Evolutionary conservation across 2,329 filamentous ascomycete genomes (phyloP), one percentile per base, ranked within the genome.

Genomic region (Colletotrichum sp.): DNA sequence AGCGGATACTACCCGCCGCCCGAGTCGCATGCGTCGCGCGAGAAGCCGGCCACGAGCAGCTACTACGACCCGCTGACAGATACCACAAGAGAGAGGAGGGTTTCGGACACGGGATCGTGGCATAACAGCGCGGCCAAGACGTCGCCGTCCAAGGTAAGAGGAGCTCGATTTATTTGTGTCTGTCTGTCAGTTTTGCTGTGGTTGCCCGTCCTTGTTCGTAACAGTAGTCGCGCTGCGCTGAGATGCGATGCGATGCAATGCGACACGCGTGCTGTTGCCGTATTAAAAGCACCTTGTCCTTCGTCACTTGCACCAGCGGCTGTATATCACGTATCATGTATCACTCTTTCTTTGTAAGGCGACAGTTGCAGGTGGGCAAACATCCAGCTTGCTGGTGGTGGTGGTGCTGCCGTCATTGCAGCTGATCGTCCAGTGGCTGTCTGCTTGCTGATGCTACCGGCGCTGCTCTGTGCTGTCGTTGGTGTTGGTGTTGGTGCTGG

Each of bases 31-130:
- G 81, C 81, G 77, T 72, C 80, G 63, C 86, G 84, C 81, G 85
- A 86, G 69, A 86, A 87, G 81, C 80, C 85, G 70, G 81, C 83
- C 18, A 82, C 84, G 72, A 84, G 88, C 80, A 86, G 87, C 81
- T 90, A 89, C 83, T 91, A 91, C 84, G 89, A 91, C 79, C 89
- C 89, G 18, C 87, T 87, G 59, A 89, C 87, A 59, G 89, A 91
- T 83, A 86, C 86, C 76, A 87, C 85, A 65, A 86, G 84, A 77
- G 87, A 88, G 81, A 88, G 86, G 79, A 85, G 84, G 76, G 82
- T 86, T 79, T 88, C 87, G 75, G 88, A 90, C 80, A 78, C 83
- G 49, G 81, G 79, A 57, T 85, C 87, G 80, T 89, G 88, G 87
- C 74, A 72, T 63, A 86, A 86, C 80, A 86, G 84, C 81, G 83